phyloP scores from a whole-genome alignment of 1,139 yeast genomes.

The Yarrowia galli region DNA sequence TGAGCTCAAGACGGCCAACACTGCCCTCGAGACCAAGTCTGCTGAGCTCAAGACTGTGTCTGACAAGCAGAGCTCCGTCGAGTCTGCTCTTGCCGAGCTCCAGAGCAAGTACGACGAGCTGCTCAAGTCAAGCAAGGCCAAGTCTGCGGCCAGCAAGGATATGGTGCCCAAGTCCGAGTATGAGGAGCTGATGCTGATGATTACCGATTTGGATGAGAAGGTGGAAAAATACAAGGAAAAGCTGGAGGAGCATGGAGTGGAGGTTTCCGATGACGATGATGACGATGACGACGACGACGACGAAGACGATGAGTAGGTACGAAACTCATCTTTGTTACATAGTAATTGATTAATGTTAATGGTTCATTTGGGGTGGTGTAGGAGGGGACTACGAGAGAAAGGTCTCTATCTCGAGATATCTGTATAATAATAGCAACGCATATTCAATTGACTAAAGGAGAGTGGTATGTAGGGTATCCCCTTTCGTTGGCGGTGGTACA shows the following conservation, averaged over 20 bases:
- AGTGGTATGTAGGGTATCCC: too few species aligned
- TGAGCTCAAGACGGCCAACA: slow-evolving; percentile 39
- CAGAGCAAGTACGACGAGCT: slow-evolving; percentile 41
- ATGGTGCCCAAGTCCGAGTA: slow-evolving; percentile 66
- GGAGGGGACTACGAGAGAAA: neutral
- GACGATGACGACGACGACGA: slow-evolving; percentile 63
- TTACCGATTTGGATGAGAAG: slow-evolving; percentile 77
- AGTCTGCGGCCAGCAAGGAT: slow-evolving; percentile 21
- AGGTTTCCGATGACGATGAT: slow-evolving; percentile 57
- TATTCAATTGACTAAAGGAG: too few species aligned
- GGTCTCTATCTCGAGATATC: too few species aligned
- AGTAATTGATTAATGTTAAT: slow-evolving; percentile 13
- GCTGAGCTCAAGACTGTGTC: slow-evolving; percentile 4
- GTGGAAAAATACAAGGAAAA: slow-evolving; percentile 64
- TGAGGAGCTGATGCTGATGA: slow-evolving; percentile 77
- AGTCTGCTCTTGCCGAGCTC: slow-evolving; percentile 40
- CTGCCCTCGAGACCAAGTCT: neutral
- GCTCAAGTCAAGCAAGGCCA: slow-evolving; percentile 39
- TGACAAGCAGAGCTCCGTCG: neutral
- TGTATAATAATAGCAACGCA: too few species aligned
- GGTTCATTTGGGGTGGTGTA: neutral
- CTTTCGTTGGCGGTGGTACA: too few species aligned
- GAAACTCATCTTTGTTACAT: neutral
- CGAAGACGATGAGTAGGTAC: slow-evolving; percentile 49
- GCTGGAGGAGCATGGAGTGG: slow-evolving; percentile 58